A percentile compares a stretch with the other conserved stretches of the same genome.
These are phyloP conservation scores for Trichoderma simmonsii DNA, from an alignment of 2,329 filamentous ascomycete genomes.

Conservation along the genomic window DNA sequence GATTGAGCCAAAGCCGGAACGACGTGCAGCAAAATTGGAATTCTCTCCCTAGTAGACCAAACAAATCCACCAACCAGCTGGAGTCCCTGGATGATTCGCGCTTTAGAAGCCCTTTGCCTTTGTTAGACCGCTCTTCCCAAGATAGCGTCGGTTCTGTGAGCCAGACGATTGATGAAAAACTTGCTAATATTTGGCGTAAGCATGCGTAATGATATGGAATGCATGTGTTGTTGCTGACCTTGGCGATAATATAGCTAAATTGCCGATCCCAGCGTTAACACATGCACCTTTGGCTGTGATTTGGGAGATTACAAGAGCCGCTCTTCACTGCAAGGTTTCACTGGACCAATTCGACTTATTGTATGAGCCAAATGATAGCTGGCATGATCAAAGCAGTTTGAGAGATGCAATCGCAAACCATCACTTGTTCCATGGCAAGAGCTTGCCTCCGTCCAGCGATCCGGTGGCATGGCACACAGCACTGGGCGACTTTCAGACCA, in stretches of 20 bases:
- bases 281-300: conserved; percentile 46
- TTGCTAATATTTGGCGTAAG: conserved; percentile 42
- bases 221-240: neutral
- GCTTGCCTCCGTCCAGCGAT: conserved; percentile 47
- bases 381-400: conserved; percentile 44
- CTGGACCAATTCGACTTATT: conserved; percentile 33
- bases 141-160: neutral
- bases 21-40: neutral
- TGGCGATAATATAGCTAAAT: conserved; percentile 30
- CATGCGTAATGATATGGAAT: conserved; percentile 3
- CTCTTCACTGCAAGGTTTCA: conserved; percentile 44
- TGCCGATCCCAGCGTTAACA: conserved; percentile 38
- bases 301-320: conserved; percentile 53
- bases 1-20: neutral
- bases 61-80: neutral
- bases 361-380: conserved; percentile 36
- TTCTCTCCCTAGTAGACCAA: neutral
- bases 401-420: conserved; percentile 41
- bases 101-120: neutral
- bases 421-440: conserved; percentile 40
- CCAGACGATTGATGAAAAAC: conserved; percentile 25
- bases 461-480: conserved; percentile 46
- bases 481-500: conserved; percentile 35
- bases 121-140: neutral
- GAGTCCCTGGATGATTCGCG: neutral